Evolutionary conservation across 306 rosid genomes (phyloP).

Genomic region (Ammopiptanthus mongolicus): DNA sequence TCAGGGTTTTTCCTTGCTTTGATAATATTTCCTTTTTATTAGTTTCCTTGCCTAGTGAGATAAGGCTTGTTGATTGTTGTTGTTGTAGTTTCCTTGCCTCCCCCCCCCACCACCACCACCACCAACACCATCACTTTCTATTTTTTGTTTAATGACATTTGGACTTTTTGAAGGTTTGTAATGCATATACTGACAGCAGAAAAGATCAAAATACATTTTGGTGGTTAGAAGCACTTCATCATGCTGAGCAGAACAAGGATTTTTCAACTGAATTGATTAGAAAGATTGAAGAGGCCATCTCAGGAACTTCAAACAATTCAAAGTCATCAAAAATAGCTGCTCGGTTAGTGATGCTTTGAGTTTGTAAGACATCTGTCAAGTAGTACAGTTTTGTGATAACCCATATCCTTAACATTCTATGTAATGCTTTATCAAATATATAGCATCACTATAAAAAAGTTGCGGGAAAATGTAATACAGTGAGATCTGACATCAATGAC

Average conservation of each 20-base stretch:
- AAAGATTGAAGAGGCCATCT: constrained; percentile 85
- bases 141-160: constrained; percentile 2
- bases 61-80: neutral
- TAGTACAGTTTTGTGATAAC: neutral
- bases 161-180: constrained; percentile 50
- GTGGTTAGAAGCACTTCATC: constrained; percentile 90
- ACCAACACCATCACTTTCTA: neutral
- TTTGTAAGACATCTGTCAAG: constrained; percentile 1
- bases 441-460: neutral
- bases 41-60: neutral
- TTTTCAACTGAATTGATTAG: constrained; percentile 59
- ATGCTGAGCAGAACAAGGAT: constrained; percentile 76
- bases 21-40: neutral
- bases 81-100: neutral
- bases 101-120: neutral
- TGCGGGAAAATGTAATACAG: neutral
- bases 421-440: constrained; percentile 3
- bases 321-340: constrained; percentile 54
- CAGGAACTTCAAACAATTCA: constrained; percentile 59
- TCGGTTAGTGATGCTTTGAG: constrained; percentile 48
- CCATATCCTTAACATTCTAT: constrained; percentile 3
- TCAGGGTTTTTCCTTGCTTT: neutral
- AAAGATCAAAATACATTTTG: constrained; percentile 46
- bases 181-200: constrained; percentile 32
- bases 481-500: neutral